Conservation (phyloP, 805 yeast genomes). For the Yamadazyma ubonensis region DNA sequence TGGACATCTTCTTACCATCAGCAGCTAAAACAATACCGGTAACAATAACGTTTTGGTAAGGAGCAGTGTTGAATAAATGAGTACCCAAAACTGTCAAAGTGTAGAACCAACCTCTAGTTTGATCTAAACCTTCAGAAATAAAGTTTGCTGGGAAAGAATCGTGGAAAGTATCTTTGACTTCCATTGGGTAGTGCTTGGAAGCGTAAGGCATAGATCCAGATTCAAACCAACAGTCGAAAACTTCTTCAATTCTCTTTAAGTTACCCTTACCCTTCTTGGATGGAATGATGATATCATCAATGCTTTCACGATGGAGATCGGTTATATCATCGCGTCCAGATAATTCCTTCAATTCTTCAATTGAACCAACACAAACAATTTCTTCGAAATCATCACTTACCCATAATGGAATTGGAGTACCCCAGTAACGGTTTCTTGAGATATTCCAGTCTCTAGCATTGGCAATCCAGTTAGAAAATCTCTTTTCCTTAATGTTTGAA, state of each 20-base stretch:
- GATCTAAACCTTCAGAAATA: conserved; percentile 98
- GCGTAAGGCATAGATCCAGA: conserved; percentile 99
- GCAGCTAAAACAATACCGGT: conserved; percentile 95
- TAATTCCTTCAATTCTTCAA: conserved; percentile 79
- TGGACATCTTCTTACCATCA: conserved; percentile 99
- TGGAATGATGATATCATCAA: conserved; percentile 91
- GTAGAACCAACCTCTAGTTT: conserved; percentile 99
- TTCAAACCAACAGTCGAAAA: conserved; percentile 99
- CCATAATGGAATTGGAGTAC: conserved; percentile 99
- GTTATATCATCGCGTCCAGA: conserved; percentile 80
- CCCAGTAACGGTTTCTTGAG: conserved; percentile 99
- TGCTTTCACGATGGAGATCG: conserved; percentile 91
- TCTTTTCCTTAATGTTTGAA: conserved; percentile 79
- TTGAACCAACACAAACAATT: conserved; percentile 88
- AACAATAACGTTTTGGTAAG: conserved; percentile 93
- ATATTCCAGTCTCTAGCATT: conserved; percentile 99
- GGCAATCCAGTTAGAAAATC: conserved; percentile 97
- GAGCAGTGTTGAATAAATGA: conserved; percentile 87
- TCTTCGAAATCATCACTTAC: conserved; percentile 91
- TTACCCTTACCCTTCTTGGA: conserved; percentile 85
- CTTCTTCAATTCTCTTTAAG: conserved; percentile 91
- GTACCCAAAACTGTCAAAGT: conserved; percentile 95
- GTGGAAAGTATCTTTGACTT: conserved; percentile 67
- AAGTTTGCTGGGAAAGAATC: conserved; percentile 93
- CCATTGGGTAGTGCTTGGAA: conserved; percentile 95